These are phyloP conservation scores for Verruconis gallopava DNA, from an alignment of 2,329 filamentous ascomycete genomes.

Conservation along the genomic window DNA sequence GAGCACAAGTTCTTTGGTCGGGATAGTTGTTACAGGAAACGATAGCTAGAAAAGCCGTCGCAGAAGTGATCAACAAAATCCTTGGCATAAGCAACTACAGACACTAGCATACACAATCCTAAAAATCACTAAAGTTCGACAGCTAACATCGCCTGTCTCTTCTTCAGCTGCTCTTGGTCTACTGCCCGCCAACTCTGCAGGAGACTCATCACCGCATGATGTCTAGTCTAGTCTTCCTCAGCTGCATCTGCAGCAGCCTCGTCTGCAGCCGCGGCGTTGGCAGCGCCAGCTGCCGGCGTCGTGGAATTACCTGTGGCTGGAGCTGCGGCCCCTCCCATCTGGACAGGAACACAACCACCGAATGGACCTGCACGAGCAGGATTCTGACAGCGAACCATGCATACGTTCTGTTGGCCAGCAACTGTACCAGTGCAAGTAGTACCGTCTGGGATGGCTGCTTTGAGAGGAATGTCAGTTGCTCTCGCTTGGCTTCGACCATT, in stretches of 20 bases:
- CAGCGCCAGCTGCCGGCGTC: neutral
- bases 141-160: too few species aligned
- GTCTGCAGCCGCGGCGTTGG: neutral
- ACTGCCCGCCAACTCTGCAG: too few species aligned
- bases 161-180: too few species aligned
- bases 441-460: conserved; percentile 41
- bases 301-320: neutral
- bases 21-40: too few species aligned
- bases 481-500: conserved; percentile 31
- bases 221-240: too few species aligned
- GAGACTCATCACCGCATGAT: too few species aligned
- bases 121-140: too few species aligned
- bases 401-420: conserved; percentile 46
- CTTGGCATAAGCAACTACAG: too few species aligned
- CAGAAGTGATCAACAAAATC: too few species aligned
- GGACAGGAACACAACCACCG: conserved; percentile 46
- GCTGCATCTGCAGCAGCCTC: neutral
- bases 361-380: conserved; percentile 44
- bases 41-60: too few species aligned
- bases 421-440: conserved; percentile 47
- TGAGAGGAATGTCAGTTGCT: conserved; percentile 29
- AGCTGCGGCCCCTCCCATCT: conserved; percentile 17
- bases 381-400: conserved; percentile 52
- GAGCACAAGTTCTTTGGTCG: too few species aligned
- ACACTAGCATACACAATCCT: too few species aligned